Base-by-base conservation (phyloP, 495 filamentous ascomycete genomes). In the Oleoguttula mirabilis region DNA sequence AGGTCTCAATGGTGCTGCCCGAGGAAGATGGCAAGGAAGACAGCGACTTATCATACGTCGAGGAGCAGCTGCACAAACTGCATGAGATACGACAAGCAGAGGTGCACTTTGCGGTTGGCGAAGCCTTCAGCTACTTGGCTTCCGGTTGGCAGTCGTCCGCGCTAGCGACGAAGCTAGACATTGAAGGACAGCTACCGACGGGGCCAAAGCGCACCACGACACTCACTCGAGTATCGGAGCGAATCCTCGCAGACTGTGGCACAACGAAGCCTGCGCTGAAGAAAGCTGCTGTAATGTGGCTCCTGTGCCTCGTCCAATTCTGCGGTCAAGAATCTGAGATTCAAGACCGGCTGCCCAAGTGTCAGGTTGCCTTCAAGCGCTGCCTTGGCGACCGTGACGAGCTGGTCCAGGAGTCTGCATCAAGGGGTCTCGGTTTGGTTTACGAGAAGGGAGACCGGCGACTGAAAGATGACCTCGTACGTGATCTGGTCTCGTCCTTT, bases 401-500 rank as follows among this genome's bases (percentile, higher is more conserved):
- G 55, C 71, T 95, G 32, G 85, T 95, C 5, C 90, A 95, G 59
- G 90, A 98, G 58, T 86, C 88, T 2, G 90, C 92, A 2, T 88
- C 87, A 11, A 72, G 90, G 47, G 90, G 90, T 11, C 71, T 98
- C 21, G 76, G 82, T 11, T 67, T 95, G 35, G 84, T 95, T 3
- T 95, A 94, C 60, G 85, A 94, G 55, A 87, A 84, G 51, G 90
- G 90, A 0, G 82, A 90, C 49, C 70, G 77, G 39, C 69, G 70
- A 6, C 68, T 94, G 1, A 87, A 82, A 58, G 77, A 84, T 43
- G 77, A 86, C 41, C 68, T 98, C 17, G 83, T 93, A 6, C 78
- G 76, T 22, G 86, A 93, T 55, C 72, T 98, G 3, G 81, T 96
- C 2, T 66, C 77, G 5, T 84, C 84, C 0, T 98, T 96, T 44